A percentile compares a stretch with the other conserved stretches of the same genome.
phyloP scores from a whole-genome alignment of 352 stramenopile genomes.

The Phytophthora pisi region DNA sequence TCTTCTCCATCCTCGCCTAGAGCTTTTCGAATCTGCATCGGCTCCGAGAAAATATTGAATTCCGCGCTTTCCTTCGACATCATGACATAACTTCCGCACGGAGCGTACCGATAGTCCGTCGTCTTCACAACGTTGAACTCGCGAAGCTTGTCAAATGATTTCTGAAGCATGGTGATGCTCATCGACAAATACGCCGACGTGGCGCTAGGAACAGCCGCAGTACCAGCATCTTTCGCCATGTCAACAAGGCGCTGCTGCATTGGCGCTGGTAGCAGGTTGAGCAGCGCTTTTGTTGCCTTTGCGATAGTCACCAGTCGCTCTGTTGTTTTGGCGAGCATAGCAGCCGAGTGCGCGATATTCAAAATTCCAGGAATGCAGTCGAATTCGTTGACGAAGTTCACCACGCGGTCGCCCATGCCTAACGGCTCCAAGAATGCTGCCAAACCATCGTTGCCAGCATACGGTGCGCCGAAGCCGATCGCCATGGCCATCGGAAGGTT shows the following conservation, averaged over 20 bases:
- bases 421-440: constrained; percentile 53
- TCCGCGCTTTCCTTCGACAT: constrained; percentile 61
- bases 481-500: constrained; percentile 51
- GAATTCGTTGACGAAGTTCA: constrained; percentile 87
- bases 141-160: constrained; percentile 77
- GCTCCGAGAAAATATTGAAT: constrained; percentile 57
- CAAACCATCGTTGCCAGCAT: constrained; percentile 59
- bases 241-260: constrained; percentile 68
- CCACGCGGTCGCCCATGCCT: constrained; percentile 48
- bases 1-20: constrained; percentile 58
- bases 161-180: constrained; percentile 79
- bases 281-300: constrained; percentile 72
- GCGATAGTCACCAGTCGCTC: constrained; percentile 77
- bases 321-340: constrained; percentile 78
- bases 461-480: constrained; percentile 77
- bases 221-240: constrained; percentile 23
- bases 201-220: constrained; percentile 37
- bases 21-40: constrained; percentile 44
- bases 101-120: constrained; percentile 67
- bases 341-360: constrained; percentile 78
- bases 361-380: constrained; percentile 84
- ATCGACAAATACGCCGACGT: constrained; percentile 79
- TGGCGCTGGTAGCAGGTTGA: constrained; percentile 64
- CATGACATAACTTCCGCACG: constrained; percentile 82
- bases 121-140: constrained; percentile 76